Evolutionary conservation across 2,329 filamentous ascomycete species (phyloP).

Genomic region (Diaporthe destruens): DNA sequence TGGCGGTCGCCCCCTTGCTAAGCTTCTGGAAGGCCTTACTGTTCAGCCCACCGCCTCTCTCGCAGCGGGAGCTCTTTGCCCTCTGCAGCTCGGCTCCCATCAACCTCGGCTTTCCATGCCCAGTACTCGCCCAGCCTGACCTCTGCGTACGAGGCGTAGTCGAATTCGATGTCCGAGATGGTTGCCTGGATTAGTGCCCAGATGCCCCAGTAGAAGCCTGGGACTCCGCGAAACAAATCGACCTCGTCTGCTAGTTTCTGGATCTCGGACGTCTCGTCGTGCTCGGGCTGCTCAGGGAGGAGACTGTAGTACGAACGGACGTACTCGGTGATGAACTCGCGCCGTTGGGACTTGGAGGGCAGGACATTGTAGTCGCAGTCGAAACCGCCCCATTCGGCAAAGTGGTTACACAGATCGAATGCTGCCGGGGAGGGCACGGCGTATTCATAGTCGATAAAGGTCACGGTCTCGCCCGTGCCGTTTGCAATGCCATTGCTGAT

Average conservation of each 20-base stretch:
- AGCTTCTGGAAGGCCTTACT: constrained; percentile 46
- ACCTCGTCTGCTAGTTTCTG: constrained; percentile 82
- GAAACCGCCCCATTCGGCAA: constrained; percentile 98
- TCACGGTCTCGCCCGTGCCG: constrained; percentile 64
- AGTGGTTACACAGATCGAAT: constrained; percentile 98
- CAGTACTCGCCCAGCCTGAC: constrained; percentile 89
- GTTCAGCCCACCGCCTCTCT: constrained; percentile 83
- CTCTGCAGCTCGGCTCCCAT: constrained; percentile 67
- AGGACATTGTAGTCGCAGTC: constrained; percentile 91
- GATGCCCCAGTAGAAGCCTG: constrained; percentile 92
- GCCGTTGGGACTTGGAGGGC: constrained; percentile 81
- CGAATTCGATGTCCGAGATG: constrained; percentile 96
- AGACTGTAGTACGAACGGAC: constrained; percentile 78
- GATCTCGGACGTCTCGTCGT: constrained; percentile 71
- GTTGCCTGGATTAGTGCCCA: constrained; percentile 96
- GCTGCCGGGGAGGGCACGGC: constrained; percentile 93
- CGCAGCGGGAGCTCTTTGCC: constrained; percentile 77
- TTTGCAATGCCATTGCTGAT: constrained; percentile 47
- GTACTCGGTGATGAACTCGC: constrained; percentile 87
- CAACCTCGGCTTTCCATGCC: constrained; percentile 84
- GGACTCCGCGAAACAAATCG: constrained; percentile 87
- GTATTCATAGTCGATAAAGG: constrained; percentile 99
- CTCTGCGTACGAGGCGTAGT: constrained; percentile 94
- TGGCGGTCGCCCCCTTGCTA: background rate
- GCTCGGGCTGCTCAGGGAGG: constrained; percentile 55